Evolutionary conservation across 2,329 filamentous ascomycete genomes (phyloP).

Genomic region (Periglandula ipomoeae): DNA sequence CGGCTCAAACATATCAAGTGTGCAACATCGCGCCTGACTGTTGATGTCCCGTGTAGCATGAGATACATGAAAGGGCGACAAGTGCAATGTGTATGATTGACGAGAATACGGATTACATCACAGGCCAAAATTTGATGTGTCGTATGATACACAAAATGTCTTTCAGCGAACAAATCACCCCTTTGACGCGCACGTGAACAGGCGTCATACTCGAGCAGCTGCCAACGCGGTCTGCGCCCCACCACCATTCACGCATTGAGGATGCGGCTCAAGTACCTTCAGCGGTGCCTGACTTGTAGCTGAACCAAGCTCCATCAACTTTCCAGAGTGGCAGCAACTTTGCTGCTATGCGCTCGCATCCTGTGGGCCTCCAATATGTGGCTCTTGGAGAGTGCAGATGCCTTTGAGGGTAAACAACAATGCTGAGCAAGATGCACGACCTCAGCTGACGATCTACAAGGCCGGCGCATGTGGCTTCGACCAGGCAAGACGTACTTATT

Average conservation of each 20-base stretch:
- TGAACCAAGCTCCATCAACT: background rate
- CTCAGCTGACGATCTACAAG: slow-evolving; percentile 16
- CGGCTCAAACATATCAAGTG: too few relatives aligned
- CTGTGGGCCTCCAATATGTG: slow-evolving; percentile 39
- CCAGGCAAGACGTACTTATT: slow-evolving; percentile 81
- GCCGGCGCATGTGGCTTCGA: slow-evolving; percentile 64
- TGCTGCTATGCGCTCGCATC: background rate
- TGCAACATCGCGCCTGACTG: too few relatives aligned
- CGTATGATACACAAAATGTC: too few relatives aligned
- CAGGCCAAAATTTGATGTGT: too few relatives aligned
- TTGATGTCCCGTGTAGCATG: too few relatives aligned
- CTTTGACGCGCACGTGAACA: slow-evolving; percentile 15
- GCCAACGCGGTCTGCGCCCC: slow-evolving; percentile 9
- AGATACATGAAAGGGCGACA: too few relatives aligned
- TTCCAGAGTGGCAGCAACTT: background rate
- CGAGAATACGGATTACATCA: too few relatives aligned
- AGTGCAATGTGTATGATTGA: too few relatives aligned
- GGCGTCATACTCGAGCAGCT: slow-evolving; percentile 8
- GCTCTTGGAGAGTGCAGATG: slow-evolving; percentile 51
- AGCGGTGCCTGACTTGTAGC: background rate
- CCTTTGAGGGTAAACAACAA: slow-evolving; percentile 33
- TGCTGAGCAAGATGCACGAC: background rate
- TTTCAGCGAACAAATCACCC: too few relatives aligned
- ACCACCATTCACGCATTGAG: slow-evolving; percentile 2
- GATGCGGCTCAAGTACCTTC: background rate